These are phyloP conservation scores for Emmonsiellopsis sp. DNA, from an alignment of 2,329 filamentous ascomycete genomes.

Conservation along the genomic window DNA sequence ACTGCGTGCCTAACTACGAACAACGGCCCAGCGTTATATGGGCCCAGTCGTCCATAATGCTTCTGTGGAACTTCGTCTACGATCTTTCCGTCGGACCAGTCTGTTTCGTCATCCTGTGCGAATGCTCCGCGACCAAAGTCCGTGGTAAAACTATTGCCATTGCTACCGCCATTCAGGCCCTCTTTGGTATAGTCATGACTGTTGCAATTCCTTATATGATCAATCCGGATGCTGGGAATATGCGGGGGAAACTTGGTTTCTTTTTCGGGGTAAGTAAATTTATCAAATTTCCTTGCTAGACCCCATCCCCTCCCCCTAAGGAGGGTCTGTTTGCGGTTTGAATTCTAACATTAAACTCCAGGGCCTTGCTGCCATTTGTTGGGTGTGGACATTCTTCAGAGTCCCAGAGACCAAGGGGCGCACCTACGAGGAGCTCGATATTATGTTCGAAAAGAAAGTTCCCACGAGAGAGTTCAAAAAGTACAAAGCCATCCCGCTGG, in stretches of 20 bases:
- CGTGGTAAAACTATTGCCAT: conserved; percentile 39
- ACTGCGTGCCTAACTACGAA: conserved; percentile 25
- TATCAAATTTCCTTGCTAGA: not conserved
- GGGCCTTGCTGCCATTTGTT: conserved; percentile 10
- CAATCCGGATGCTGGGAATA: conserved; percentile 27
- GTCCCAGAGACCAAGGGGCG: conserved; percentile 17
- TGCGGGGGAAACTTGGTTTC: conserved; percentile 28
- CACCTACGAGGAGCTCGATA: conserved; percentile 21
- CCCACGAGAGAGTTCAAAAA: conserved; percentile 30
- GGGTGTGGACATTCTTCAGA: conserved; percentile 15
- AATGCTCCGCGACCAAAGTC: conserved; percentile 35
- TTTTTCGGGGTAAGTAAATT: conserved; percentile 21
- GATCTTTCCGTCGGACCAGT: conserved; percentile 33
- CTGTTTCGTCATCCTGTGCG: conserved; percentile 40
- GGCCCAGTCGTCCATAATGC: conserved; percentile 28
- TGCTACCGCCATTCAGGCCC: conserved; percentile 30
- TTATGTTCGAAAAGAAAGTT: conserved; percentile 33
- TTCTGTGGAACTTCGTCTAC: conserved; percentile 34
- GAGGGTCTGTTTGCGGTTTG: not conserved
- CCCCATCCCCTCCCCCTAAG: not conserved
- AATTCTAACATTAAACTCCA: not conserved
- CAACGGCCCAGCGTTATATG: conserved; percentile 15
- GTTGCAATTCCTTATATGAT: conserved; percentile 34
- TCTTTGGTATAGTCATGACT: conserved; percentile 33
- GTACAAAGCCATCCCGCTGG: conserved; percentile 2